A percentile compares a stretch with the other conserved stretches of the same genome.
Conservation (phyloP, 495 filamentous ascomycete species). For the Aspergillus bridgeri region DNA sequence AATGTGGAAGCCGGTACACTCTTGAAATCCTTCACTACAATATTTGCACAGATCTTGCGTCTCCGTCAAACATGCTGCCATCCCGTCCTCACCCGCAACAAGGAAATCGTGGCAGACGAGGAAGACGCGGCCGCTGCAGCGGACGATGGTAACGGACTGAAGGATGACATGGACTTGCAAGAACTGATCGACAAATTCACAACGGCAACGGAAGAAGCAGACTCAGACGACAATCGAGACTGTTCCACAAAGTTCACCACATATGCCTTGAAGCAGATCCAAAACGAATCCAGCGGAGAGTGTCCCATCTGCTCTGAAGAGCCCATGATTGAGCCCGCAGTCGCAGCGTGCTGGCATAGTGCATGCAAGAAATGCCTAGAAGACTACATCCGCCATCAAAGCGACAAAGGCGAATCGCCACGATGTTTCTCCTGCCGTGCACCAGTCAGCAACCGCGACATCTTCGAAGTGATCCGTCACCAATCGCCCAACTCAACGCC, state of each 20-base stretch:
- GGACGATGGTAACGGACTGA: slow-evolving; percentile 73
- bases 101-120: slow-evolving; percentile 80
- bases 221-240: slow-evolving; percentile 31
- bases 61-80: slow-evolving; percentile 95
- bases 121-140: slow-evolving; percentile 77
- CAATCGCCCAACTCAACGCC: slow-evolving; percentile 27
- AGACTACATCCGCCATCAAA: slow-evolving; percentile 84
- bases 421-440: slow-evolving; percentile 88
- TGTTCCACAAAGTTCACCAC: slow-evolving; percentile 64
- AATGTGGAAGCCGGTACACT: slow-evolving; percentile 90
- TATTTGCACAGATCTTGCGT: slow-evolving; percentile 93
- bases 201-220: slow-evolving; percentile 58
- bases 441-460: slow-evolving; percentile 72
- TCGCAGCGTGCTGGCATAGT: slow-evolving; percentile 95
- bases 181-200: slow-evolving; percentile 81
- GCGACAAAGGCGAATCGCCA: slow-evolving; percentile 66
- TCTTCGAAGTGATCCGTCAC: slow-evolving; percentile 83
- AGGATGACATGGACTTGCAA: slow-evolving; percentile 95
- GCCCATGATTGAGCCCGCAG: slow-evolving; percentile 87
- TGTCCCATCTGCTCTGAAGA: slow-evolving; percentile 95
- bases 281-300: slow-evolving; percentile 80
- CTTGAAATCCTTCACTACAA: slow-evolving; percentile 89
- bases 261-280: slow-evolving; percentile 84
- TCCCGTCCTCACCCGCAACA: slow-evolving; percentile 81
- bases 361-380: slow-evolving; percentile 90